Percentiles rank a stretch among this genome's conserved stretches.
phyloP scores from a whole-genome alignment of 2,329 filamentous ascomycete genomes.

The Paramyrothecium sp. region DNA sequence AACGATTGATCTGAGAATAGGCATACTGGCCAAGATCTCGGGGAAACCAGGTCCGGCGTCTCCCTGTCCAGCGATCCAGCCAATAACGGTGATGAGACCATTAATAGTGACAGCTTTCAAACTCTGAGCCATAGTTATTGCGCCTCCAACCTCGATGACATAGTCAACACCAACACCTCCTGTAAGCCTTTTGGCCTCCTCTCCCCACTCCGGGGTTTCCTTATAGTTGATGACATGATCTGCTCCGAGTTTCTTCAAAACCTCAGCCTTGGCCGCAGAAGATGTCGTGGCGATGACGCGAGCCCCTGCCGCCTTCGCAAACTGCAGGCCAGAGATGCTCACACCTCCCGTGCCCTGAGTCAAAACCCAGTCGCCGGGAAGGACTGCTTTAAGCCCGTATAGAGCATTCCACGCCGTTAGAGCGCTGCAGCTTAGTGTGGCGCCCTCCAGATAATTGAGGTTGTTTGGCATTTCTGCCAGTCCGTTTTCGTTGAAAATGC shows the following conservation, averaged over 20 bases:
- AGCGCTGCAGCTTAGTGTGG: slow-evolving; percentile 50
- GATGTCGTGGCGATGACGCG: slow-evolving; percentile 40
- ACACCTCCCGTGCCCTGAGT: slow-evolving; percentile 43
- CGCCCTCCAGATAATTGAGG: slow-evolving; percentile 43
- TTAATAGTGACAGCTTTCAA: slow-evolving; percentile 37
- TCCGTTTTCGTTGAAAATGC: slow-evolving; percentile 43
- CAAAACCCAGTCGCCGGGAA: slow-evolving; percentile 33
- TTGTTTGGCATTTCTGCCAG: slow-evolving; percentile 57
- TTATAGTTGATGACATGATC: slow-evolving; percentile 44
- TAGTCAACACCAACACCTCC: slow-evolving; percentile 36
- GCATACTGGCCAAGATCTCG: background rate
- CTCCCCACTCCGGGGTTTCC: slow-evolving; percentile 36
- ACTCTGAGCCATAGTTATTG: slow-evolving; percentile 35
- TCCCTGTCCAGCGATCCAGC: slow-evolving; percentile 12
- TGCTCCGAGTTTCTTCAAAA: slow-evolving; percentile 36
- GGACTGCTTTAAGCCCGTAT: slow-evolving; percentile 40
- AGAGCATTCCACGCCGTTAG: slow-evolving; percentile 58
- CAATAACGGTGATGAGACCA: slow-evolving; percentile 36
- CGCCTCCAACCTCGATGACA: slow-evolving; percentile 42
- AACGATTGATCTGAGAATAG: too few species aligned
- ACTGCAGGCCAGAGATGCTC: slow-evolving; percentile 36
- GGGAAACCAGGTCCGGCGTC: slow-evolving; percentile 3
- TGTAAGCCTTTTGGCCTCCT: slow-evolving; percentile 31
- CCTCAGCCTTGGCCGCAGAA: slow-evolving; percentile 30
- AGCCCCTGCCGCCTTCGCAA: slow-evolving; percentile 37